Base-by-base conservation (phyloP, 2,329 filamentous ascomycete species). In the Aspergillus ochraceoroseus region DNA sequence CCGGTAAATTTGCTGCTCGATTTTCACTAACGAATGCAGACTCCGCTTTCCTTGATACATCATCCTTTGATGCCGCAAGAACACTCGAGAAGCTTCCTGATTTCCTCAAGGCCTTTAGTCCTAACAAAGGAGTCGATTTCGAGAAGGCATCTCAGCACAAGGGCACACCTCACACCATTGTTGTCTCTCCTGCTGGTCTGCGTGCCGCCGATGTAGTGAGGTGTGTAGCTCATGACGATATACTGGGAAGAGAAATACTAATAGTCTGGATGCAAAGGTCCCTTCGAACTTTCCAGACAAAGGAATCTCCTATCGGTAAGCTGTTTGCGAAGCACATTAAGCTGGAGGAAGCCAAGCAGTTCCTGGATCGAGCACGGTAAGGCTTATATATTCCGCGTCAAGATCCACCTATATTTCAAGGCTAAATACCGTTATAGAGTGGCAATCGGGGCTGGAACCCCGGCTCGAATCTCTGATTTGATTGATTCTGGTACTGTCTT, bases 241-340 rank as follows among this genome's bases (percentile, higher is more conserved):
- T 9, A 17, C 13, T 15, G 2, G 14, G 14, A 27, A 8, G 6
- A 13, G 7, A 9, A 7, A 20, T 8, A 44, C 14, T 31, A 42
- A 19, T 25, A 49, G 11, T 17, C 15, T 18, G 5, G 13, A 38
- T n/a, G 18, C 32, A 8, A 14, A 85, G 85, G 55, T 75, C 80
- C 2, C 70, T 94, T 48, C 78, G 87, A 32, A 80, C 81, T 50
- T 90, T 92, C 54, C 85, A 89, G 59, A 82, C 75, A 37, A 87
- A 92, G 62, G 80, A 87, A 6, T 80, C 76, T 34, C 76, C 79
- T 31, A 82, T 98, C 1, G 85, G 86, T 2, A 98, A 98, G 65
- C 72, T 98, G 60, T 98, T 98, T 64, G 90, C 92, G 20, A 98
- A 98, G 65, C 92, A 98, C 64, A 94, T 98, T 71, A 98, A 98